Conservation (phyloP, 1,139 yeast species). For the Blastobotrys ciferrii region DNA sequence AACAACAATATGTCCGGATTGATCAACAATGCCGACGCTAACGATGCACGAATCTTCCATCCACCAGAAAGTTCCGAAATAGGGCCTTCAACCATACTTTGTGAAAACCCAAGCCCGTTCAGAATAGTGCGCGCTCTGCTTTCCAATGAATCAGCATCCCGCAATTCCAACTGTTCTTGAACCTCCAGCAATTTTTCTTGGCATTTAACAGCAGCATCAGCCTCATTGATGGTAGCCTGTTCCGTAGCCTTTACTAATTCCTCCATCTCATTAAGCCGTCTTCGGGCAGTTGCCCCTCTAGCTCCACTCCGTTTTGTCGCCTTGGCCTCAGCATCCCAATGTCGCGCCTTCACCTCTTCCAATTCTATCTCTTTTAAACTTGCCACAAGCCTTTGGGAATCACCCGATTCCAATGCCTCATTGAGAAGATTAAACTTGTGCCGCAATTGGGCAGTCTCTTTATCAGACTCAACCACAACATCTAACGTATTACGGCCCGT, state of each 20-base stretch:
- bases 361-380: conserved; percentile 4
- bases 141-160: conserved; percentile 8
- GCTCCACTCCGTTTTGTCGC: conserved; percentile 15
- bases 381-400: neutral
- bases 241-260: conserved; percentile 1
- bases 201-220: neutral
- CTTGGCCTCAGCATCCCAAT: conserved; percentile 10
- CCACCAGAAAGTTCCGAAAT: conserved; percentile 49
- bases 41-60: conserved; percentile 79
- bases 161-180: conserved; percentile 2
- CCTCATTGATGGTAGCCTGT: neutral
- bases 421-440: conserved; percentile 1
- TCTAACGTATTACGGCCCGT: neutral
- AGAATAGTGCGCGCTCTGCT: conserved; percentile 8
- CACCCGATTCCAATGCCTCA: conserved; percentile 1
- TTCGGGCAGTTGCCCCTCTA: conserved; percentile 14
- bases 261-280: conserved; percentile 13
- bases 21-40: conserved; percentile 72
- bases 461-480: conserved; percentile 11
- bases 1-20: conserved; percentile 58
- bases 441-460: neutral
- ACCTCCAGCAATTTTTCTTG: conserved; percentile 8
- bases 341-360: conserved; percentile 3
- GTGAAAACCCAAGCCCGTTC: conserved; percentile 12
- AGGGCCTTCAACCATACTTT: conserved; percentile 30